A percentile compares a stretch with the other conserved stretches of the same genome.
Conservation (phyloP, 441 rosid species). For the Cnidoscolus chayamansa region DNA sequence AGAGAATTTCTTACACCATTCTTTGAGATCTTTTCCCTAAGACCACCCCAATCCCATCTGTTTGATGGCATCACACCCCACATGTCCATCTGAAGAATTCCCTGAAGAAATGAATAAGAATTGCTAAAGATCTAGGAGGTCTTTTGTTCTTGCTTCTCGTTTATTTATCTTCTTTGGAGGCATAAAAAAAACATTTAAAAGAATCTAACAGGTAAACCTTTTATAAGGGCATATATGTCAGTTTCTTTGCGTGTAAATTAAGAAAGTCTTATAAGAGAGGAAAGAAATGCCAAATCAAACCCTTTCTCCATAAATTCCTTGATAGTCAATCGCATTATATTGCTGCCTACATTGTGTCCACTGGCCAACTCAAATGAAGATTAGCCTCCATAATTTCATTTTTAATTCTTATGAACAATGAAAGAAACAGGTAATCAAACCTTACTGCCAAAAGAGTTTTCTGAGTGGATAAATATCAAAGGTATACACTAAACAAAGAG, state of each 20-base stretch:
- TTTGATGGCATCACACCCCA: slow-evolving; percentile 62
- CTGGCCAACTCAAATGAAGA: neutral
- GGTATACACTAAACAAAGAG: neutral
- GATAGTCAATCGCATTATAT: neutral
- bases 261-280: neutral
- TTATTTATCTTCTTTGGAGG: neutral
- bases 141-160: neutral
- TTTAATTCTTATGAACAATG: neutral
- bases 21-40: slow-evolving; percentile 45
- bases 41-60: slow-evolving; percentile 62
- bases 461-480: neutral
- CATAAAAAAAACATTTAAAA: neutral
- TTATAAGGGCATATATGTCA: neutral
- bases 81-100: slow-evolving; percentile 78
- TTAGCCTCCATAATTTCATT: neutral
- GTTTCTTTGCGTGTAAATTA: neutral
- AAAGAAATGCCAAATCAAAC: neutral
- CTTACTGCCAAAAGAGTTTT: neutral
- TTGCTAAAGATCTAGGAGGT: neutral
- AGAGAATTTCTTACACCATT: slow-evolving; percentile 71
- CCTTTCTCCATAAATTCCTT: neutral
- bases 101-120: slow-evolving; percentile 31
- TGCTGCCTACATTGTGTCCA: neutral
- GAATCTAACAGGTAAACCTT: neutral
- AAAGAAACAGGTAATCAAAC: neutral